Percentiles rank a stretch among this genome's conserved stretches.
phyloP scores from a whole-genome alignment of 148 eudicot species.

The Linanthus parryae region DNA sequence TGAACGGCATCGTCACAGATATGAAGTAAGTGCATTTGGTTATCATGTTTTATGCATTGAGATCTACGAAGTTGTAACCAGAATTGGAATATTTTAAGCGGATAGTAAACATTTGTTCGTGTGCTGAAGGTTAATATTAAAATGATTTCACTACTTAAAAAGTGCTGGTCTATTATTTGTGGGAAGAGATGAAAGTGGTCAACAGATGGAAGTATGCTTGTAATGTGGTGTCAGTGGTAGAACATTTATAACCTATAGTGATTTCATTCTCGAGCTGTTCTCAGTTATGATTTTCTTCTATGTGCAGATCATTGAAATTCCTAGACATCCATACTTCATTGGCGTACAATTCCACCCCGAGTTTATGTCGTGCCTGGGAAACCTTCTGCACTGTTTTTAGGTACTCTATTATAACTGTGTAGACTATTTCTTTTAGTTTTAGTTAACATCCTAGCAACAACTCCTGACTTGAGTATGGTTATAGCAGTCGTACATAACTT shows the following conservation, averaged over 20 bases:
- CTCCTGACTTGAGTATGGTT: too few relatives aligned
- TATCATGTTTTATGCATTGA: neutral
- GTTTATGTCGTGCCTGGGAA: constrained; percentile 91
- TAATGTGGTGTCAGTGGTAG: too few relatives aligned
- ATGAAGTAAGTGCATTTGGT: constrained; percentile 54
- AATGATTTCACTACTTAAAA: constrained; percentile 65
- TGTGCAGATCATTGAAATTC: constrained; percentile 76
- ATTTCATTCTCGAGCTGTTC: too few relatives aligned
- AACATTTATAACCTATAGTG: too few relatives aligned
- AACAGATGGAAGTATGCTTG: constrained; percentile 85
- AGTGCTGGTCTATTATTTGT: constrained; percentile 79
- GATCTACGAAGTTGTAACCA: neutral
- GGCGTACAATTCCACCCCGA: constrained; percentile 98
- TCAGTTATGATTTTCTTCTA: too few relatives aligned
- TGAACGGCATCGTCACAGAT: constrained; percentile 98
- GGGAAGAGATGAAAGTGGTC: constrained; percentile 88
- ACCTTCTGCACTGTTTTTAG: constrained; percentile 87
- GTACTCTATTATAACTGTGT: too few relatives aligned
- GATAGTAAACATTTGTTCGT: too few relatives aligned
- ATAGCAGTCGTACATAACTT: too few relatives aligned
- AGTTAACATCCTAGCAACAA: too few relatives aligned
- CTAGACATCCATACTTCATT: constrained; percentile 68
- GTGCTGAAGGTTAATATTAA: constrained; percentile 84
- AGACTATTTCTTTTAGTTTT: too few relatives aligned
- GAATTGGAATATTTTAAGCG: neutral